Percentiles rank a stretch among this genome's conserved stretches.
Evolutionary conservation across 164 flowering plant species (phyloP).

Genomic region (Chimonanthus salicifolius): DNA sequence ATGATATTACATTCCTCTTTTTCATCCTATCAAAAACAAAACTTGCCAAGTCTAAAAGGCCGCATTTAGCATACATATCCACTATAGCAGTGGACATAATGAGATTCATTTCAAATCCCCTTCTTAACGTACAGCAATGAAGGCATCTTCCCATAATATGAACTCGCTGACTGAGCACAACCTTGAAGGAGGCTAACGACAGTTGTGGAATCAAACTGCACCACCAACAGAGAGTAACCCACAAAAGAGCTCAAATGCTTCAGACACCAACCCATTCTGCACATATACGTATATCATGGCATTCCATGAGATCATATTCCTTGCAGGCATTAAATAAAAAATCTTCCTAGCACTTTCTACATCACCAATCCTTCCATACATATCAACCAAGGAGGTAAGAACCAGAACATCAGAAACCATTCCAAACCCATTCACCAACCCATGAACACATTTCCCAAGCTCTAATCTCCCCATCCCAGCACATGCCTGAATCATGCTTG

Average conservation of each 20-base stretch:
- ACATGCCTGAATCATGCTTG: constrained; percentile 31
- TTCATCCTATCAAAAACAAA: constrained; percentile 30
- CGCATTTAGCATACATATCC: constrained; percentile 39
- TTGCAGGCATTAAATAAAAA: constrained; percentile 26
- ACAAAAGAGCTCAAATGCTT: constrained; percentile 27
- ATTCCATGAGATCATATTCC: constrained; percentile 48
- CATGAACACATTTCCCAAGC: constrained; percentile 36
- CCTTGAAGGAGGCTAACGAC: constrained; percentile 34
- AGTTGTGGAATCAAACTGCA: constrained; percentile 31
- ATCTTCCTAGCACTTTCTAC: constrained; percentile 20
- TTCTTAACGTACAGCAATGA: constrained; percentile 25
- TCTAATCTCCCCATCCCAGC: constrained; percentile 12
- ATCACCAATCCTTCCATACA: constrained; percentile 33
- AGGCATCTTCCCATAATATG: constrained; percentile 32
- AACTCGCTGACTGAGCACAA: constrained; percentile 25
- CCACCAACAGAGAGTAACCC: constrained; percentile 14
- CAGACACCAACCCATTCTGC: constrained; percentile 29
- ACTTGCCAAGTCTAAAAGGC: constrained; percentile 25
- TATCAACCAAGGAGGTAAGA: constrained; percentile 33
- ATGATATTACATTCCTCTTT: constrained; percentile 35
- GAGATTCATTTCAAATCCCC: constrained; percentile 26
- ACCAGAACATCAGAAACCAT: constrained; percentile 29
- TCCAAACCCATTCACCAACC: constrained; percentile 23
- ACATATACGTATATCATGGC: constrained; percentile 35
- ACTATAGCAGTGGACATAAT: constrained; percentile 36